Conservation (phyloP, 441 rosid genomes). For the Populus hybrid region DNA sequence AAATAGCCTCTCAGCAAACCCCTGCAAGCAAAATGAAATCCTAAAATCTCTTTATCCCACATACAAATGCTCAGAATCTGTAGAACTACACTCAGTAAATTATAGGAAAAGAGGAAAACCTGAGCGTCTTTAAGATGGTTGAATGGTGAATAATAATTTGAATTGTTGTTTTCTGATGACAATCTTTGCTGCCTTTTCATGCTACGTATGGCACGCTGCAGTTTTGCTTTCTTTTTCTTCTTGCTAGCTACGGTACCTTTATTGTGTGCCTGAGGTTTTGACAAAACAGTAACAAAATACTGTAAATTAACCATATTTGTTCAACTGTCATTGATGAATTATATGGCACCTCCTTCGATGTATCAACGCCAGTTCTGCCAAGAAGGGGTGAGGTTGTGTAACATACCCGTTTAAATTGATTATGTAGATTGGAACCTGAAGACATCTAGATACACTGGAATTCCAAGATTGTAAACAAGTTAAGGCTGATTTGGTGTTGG, state of each 20-base stretch:
- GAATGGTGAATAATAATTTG: constrained; percentile 74
- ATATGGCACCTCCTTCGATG: neutral
- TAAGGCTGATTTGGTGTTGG: neutral
- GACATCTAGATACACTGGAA: neutral
- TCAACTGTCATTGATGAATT: neutral
- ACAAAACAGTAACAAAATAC: constrained; percentile 5
- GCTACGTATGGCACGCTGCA: constrained; percentile 76
- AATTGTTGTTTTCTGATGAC: constrained; percentile 45
- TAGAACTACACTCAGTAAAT: constrained; percentile 7
- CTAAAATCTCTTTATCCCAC: neutral
- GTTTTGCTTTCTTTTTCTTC: constrained; percentile 96
- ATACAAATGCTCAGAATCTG: neutral
- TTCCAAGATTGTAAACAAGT: neutral
- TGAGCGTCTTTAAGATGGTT: constrained; percentile 85
- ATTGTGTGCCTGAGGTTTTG: constrained; percentile 59
- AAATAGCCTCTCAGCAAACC: constrained; percentile 75
- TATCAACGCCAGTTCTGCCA: neutral
- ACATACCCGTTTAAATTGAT: neutral
- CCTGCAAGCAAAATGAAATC: constrained; percentile 41
- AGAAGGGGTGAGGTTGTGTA: neutral
- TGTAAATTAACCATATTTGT: neutral
- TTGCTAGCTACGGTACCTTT: constrained; percentile 85
- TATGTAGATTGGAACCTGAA: neutral
- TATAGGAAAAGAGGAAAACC: constrained; percentile 38
- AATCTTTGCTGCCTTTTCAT: constrained; percentile 77